phyloP scores from a whole-genome alignment of 495 filamentous ascomycete species.

The Penicillium riverlandense region DNA sequence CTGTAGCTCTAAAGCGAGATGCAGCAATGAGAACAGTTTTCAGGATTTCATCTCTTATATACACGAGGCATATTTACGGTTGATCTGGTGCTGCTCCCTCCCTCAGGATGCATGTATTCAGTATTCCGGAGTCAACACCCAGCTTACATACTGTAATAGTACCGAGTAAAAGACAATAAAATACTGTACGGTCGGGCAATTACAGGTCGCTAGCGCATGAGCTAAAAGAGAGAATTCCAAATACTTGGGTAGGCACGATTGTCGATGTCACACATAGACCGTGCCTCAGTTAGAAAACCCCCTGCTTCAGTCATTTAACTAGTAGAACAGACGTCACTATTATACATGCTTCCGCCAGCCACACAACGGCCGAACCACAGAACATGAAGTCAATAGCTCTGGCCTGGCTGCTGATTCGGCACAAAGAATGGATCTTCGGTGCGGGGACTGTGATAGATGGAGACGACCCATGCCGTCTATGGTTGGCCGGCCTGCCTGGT shows the following conservation, averaged over 20 bases:
- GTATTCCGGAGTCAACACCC: constrained; percentile 1
- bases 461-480: no score
- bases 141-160: neutral
- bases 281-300: no score
- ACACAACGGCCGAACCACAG: no score
- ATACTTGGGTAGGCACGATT: constrained; percentile 1
- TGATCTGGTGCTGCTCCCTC: neutral
- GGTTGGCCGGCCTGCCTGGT: no score
- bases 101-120: neutral
- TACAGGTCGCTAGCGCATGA: neutral
- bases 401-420: no score
- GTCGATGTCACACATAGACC: neutral
- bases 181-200: no score
- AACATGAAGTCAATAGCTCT: no score
- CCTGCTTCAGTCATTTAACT: neutral
- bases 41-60: neutral
- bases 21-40: neutral
- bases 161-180: no score
- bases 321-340: neutral
- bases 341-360: neutral
- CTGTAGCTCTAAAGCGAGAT: neutral
- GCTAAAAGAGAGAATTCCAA: neutral
- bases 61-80: no score
- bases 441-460: no score
- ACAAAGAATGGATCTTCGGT: no score